Percentiles rank a stretch among this genome's conserved stretches.
phyloP scores from a whole-genome alignment of 306 rosid species.

The Sicyos baderoa region DNA sequence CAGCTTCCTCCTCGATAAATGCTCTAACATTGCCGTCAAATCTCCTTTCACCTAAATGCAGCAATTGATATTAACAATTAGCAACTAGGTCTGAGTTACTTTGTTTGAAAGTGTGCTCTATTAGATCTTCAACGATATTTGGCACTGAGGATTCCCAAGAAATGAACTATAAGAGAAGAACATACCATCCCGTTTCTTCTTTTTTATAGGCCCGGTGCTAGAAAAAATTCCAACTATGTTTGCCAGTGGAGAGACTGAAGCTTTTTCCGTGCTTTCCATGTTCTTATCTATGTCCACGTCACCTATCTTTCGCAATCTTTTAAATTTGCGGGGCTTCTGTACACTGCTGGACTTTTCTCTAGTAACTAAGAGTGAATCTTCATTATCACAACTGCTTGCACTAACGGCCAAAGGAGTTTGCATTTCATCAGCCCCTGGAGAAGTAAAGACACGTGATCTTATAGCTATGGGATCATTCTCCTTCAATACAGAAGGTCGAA shows the following conservation, averaged over 20 bases:
- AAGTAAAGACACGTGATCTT: conserved; percentile 33
- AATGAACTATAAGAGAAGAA: conserved; percentile 10
- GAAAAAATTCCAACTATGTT: conserved; percentile 30
- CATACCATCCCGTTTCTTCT: conserved; percentile 43
- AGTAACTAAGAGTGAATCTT: conserved; percentile 47
- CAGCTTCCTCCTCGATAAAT: conserved; percentile 89
- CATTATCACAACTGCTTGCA: conserved; percentile 39
- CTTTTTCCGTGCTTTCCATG: conserved; percentile 26
- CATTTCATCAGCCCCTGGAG: conserved; percentile 41
- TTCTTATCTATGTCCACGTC: conserved; percentile 30
- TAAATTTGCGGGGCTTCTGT: conserved; percentile 46
- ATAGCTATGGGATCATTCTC: conserved; percentile 30
- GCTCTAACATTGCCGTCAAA: conserved; percentile 35
- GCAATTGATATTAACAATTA: not conserved
- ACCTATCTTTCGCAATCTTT: conserved; percentile 66
- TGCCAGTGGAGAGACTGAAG: conserved; percentile 19
- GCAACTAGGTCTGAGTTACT: not conserved
- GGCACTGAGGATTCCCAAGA: not conserved
- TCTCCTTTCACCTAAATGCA: conserved; percentile 54
- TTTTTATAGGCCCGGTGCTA: conserved; percentile 22
- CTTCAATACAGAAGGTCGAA: conserved; percentile 42
- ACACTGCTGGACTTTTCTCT: conserved; percentile 48
- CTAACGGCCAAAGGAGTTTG: conserved; percentile 30
- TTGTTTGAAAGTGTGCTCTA: not conserved
- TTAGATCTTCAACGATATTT: not conserved